A percentile compares a stretch with the other conserved stretches of the same genome.
Conservation (phyloP, 2,329 filamentous ascomycete species). For the Calonectria naviculata region DNA sequence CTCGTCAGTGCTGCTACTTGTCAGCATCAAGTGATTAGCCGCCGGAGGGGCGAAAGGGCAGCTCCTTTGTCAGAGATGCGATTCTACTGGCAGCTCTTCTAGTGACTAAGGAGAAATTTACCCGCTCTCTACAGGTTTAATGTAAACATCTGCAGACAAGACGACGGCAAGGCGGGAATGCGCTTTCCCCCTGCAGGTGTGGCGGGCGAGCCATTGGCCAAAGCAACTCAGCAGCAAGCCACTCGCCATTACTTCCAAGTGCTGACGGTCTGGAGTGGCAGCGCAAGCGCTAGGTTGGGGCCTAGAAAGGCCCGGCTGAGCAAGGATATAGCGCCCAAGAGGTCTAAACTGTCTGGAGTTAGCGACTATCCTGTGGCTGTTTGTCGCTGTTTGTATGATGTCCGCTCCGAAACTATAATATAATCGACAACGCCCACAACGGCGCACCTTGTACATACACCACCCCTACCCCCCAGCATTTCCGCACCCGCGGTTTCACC, state of each 20-base stretch:
- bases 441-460: neutral
- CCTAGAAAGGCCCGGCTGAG: neutral
- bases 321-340: neutral
- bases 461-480: neutral
- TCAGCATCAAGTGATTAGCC: neutral
- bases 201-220: neutral
- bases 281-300: neutral
- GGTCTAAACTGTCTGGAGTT: neutral
- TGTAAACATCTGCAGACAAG: neutral
- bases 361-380: neutral
- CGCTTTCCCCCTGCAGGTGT: neutral
- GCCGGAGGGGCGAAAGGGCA: neutral
- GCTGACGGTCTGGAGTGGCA: neutral
- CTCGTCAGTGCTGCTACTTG: neutral
- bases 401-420: slow-evolving; percentile 1
- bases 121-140: neutral
- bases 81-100: neutral
- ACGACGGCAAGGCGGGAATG: neutral
- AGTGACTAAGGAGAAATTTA: neutral
- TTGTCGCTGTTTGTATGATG: neutral
- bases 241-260: neutral
- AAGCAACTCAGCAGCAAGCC: neutral
- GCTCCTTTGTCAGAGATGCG: neutral
- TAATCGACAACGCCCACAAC: neutral
- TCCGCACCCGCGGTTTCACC: neutral